Evolutionary conservation across 805 yeast species (phyloP).

Genomic region (Cyberlindnera meyerae): DNA sequence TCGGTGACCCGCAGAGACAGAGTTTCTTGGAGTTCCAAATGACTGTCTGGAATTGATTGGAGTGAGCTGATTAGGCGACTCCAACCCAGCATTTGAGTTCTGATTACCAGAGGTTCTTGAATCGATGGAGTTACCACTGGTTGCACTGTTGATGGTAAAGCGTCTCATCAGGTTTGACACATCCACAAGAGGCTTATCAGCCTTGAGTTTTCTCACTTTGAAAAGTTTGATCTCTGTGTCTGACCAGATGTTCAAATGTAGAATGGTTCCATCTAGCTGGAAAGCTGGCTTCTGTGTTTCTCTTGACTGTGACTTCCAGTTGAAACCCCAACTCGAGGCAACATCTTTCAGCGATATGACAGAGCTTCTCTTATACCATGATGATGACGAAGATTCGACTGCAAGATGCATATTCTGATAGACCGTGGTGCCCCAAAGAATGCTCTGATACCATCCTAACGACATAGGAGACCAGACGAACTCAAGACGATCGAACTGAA

Average conservation of each 20-base stretch:
- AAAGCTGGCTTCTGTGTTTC: conserved; percentile 8
- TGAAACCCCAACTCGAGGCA: conserved; percentile 36
- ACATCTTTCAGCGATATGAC: conserved; percentile 27
- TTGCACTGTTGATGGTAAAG: conserved; percentile 30
- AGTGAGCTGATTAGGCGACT: conserved; percentile 24
- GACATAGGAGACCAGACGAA: conserved; percentile 62
- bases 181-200: conserved; percentile 38
- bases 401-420: conserved; percentile 23
- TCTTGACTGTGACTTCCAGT: conserved; percentile 18
- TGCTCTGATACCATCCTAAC: conserved; percentile 71
- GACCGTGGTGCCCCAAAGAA: conserved; percentile 58
- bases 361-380: conserved; percentile 26
- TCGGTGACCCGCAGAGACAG: conserved; percentile 14
- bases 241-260: conserved; percentile 21
- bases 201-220: conserved; percentile 35
- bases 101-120: conserved; percentile 15
- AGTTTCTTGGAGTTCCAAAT: conserved; percentile 25
- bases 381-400: conserved; percentile 11
- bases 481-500: conserved; percentile 41
- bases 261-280: conserved; percentile 18
- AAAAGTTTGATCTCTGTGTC: conserved; percentile 19
- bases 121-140: conserved; percentile 21
- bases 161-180: conserved; percentile 36
- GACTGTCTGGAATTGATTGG: conserved; percentile 27
- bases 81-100: conserved; percentile 13